Evolutionary conservation across 78 protist genomes (phyloP).

Genomic region (Kipferlia bialata): DNA sequence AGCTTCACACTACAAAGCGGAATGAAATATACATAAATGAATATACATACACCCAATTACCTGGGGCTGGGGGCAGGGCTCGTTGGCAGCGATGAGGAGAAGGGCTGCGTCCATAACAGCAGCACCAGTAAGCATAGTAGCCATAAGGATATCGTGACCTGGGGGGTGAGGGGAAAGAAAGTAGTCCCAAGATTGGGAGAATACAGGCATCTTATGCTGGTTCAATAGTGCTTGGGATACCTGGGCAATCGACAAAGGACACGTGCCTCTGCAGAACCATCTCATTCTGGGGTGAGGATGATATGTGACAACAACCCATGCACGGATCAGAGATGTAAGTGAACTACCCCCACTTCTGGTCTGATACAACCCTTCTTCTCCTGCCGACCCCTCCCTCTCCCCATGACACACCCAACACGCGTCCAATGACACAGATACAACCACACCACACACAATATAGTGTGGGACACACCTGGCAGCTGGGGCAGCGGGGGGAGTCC

Average conservation of each 20-base stretch:
- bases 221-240: neutral
- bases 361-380: no score
- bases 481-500: neutral
- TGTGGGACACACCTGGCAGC: no score
- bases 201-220: neutral
- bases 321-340: no score
- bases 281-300: no score
- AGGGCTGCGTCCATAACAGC: conserved; percentile 99
- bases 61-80: conserved; percentile 99
- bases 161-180: conserved; percentile 76
- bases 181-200: conserved; percentile 44
- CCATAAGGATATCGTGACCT: conserved; percentile 99
- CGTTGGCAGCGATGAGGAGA: conserved; percentile 94
- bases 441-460: no score
- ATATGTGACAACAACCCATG: no score
- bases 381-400: no score
- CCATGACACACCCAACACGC: no score
- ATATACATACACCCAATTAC: no score
- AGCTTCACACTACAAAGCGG: neutral
- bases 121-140: conserved; percentile 99
- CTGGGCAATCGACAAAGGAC: conserved; percentile 55
- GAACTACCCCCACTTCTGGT: no score
- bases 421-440: neutral
- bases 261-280: conserved; percentile 36
- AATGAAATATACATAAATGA: neutral